Conservation (phyloP, 129 eudicot species). For the Tagetes patula region DNA sequence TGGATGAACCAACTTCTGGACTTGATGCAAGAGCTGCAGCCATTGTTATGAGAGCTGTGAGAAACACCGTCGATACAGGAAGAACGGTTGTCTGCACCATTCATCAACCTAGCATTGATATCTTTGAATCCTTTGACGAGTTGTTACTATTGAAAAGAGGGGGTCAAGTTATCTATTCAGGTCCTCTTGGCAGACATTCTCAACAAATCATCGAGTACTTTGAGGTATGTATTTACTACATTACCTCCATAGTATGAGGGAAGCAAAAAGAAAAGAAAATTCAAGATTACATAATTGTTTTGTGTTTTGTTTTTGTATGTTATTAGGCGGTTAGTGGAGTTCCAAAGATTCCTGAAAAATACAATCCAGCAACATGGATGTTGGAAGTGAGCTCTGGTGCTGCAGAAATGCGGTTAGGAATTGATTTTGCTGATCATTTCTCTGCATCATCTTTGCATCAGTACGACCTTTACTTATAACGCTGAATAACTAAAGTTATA, state of each 20-base stretch:
- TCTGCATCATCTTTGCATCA: conserved; percentile 37
- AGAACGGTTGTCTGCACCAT: conserved; percentile 93
- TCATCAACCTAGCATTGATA: conserved; percentile 93
- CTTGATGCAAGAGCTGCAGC: conserved; percentile 98
- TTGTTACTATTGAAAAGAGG: conserved; percentile 81
- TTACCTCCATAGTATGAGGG: not conserved
- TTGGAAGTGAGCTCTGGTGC: conserved; percentile 62
- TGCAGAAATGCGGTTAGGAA: conserved; percentile 49
- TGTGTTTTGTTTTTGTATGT: not conserved
- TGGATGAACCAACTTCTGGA: conserved; percentile 97
- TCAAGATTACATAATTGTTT: not conserved
- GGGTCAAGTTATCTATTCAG: conserved; percentile 80
- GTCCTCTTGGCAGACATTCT: conserved; percentile 77
- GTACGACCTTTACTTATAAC: conserved; percentile 33
- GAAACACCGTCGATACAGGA: conserved; percentile 92
- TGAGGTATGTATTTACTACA: conserved; percentile 46
- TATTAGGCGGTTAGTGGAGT: conserved; percentile 51
- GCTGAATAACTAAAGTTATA: not conserved
- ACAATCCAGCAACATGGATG: conserved; percentile 85
- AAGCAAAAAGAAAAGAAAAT: not conserved
- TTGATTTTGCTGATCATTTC: conserved; percentile 58
- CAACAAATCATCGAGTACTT: conserved; percentile 65
- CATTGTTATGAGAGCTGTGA: conserved; percentile 89
- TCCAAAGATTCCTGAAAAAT: conserved; percentile 51
- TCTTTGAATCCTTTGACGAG: conserved; percentile 94